phyloP scores from a whole-genome alignment of 768 basidiomycete species.

The Asterophora parasitica region DNA sequence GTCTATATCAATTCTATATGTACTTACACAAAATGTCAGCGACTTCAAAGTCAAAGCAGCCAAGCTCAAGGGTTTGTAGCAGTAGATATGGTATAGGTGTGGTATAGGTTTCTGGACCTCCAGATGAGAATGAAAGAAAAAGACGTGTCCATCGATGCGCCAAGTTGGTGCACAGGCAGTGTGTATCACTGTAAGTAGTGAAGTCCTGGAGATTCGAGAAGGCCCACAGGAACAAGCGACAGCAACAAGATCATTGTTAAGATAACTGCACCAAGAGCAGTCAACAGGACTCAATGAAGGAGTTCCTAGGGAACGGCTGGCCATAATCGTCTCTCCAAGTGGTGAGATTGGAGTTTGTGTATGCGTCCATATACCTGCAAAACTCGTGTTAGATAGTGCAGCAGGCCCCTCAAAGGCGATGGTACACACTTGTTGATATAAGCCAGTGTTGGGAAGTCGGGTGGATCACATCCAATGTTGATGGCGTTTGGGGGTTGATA shows the following conservation, averaged over 20 bases:
- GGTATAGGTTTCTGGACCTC: not conserved
- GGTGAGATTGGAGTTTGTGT: conserved; percentile 58
- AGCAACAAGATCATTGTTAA: not conserved
- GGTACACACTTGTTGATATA: conserved; percentile 56
- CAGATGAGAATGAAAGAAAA: no score
- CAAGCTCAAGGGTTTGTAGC: no score
- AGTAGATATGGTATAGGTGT: not conserved
- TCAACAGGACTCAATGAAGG: conserved; percentile 29
- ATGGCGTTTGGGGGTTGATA: conserved; percentile 54
- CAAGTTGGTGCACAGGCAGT: no score
- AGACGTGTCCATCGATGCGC: no score
- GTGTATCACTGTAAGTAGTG: no score
- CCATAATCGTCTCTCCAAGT: conserved; percentile 41
- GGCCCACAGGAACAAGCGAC: not conserved
- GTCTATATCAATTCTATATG: no score
- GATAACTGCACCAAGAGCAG: not conserved
- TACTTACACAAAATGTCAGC: no score
- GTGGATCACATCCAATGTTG: conserved; percentile 69
- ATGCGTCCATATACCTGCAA: conserved; percentile 50
- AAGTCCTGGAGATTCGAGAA: no score
- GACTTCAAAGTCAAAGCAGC: no score
- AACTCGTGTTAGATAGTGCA: not conserved
- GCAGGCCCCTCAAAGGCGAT: not conserved
- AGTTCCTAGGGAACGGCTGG: conserved; percentile 54
- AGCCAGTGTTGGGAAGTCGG: conserved; percentile 51